Conservation (phyloP, 257 asterid species). For the Coffea eugenioides region DNA sequence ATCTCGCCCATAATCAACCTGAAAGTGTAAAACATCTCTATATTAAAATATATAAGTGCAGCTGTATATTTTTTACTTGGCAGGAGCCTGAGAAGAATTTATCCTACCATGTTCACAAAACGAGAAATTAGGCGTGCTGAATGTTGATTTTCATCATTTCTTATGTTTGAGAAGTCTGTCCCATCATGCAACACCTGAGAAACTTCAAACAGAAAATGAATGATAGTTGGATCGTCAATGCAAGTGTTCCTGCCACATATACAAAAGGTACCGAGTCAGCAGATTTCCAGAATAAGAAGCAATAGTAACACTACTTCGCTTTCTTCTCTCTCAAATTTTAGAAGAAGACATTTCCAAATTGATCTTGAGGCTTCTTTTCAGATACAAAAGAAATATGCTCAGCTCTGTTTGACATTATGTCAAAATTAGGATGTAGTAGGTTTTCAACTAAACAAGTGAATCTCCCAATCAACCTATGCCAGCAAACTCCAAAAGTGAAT, state of each 20-base stretch:
- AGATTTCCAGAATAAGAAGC: background rate
- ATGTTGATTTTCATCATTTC: slow-evolving; percentile 68
- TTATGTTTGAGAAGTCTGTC: slow-evolving; percentile 57
- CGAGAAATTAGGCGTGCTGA: slow-evolving; percentile 61
- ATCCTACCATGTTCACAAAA: slow-evolving; percentile 62
- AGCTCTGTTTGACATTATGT: background rate
- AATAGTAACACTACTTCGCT: background rate
- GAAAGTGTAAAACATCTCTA: slow-evolving; percentile 12
- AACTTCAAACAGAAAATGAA: slow-evolving; percentile 73
- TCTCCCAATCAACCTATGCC: background rate
- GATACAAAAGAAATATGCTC: too few relatives aligned
- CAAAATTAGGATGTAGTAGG: background rate
- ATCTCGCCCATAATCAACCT: slow-evolving; percentile 75
- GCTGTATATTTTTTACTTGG: background rate
- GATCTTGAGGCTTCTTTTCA: background rate
- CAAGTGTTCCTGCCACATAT: slow-evolving; percentile 41
- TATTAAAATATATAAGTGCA: background rate
- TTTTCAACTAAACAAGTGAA: background rate
- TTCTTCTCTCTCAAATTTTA: background rate
- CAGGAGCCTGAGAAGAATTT: slow-evolving; percentile 5
- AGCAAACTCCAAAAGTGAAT: too few relatives aligned
- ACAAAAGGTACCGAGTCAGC: background rate
- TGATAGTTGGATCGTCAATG: slow-evolving; percentile 56
- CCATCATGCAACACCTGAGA: slow-evolving; percentile 76
- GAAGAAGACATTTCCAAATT: background rate